A percentile compares a stretch with the other conserved stretches of the same genome.
These are phyloP conservation scores for Helichrysum umbraculigerum DNA, from an alignment of 129 eudicot species.

Conservation along the genomic window DNA sequence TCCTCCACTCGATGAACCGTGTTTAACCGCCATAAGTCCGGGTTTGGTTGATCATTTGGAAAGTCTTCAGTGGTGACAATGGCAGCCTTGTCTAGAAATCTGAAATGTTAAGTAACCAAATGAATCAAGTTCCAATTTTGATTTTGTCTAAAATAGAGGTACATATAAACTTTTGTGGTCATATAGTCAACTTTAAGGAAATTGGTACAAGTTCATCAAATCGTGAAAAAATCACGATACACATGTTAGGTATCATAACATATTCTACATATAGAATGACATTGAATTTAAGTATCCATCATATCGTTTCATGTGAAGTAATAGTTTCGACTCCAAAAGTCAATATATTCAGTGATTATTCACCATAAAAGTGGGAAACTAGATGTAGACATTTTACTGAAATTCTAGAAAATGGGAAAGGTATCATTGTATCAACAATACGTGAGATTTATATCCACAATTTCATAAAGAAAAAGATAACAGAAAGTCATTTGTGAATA, in stretches of 20 bases:
- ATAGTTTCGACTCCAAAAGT: slow-evolving; percentile 21
- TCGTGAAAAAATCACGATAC: background rate
- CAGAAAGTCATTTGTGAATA: background rate
- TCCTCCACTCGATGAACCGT: slow-evolving; percentile 93
- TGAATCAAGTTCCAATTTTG: background rate
- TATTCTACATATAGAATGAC: background rate
- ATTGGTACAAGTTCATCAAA: background rate
- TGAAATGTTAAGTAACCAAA: slow-evolving; percentile 21
- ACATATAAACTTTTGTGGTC: slow-evolving; percentile 9
- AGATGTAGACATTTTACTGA: slow-evolving; percentile 9
- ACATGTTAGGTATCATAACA: background rate
- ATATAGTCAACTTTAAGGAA: background rate
- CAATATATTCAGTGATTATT: slow-evolving; percentile 9
- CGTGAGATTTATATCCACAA: slow-evolving; percentile 1
- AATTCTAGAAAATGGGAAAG: background rate
- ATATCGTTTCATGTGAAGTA: background rate
- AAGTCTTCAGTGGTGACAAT: slow-evolving; percentile 60
- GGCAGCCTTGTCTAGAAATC: slow-evolving; percentile 92
- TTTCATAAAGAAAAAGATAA: background rate
- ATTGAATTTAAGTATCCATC: background rate
- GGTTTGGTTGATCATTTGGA: slow-evolving; percentile 37
- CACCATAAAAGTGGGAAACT: background rate
- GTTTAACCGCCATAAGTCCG: slow-evolving; percentile 67
- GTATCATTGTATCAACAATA: background rate
- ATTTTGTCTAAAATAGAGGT: no score